Evolutionary conservation across 164 flowering plant genomes (phyloP).

Genomic region (Piper betle): DNA sequence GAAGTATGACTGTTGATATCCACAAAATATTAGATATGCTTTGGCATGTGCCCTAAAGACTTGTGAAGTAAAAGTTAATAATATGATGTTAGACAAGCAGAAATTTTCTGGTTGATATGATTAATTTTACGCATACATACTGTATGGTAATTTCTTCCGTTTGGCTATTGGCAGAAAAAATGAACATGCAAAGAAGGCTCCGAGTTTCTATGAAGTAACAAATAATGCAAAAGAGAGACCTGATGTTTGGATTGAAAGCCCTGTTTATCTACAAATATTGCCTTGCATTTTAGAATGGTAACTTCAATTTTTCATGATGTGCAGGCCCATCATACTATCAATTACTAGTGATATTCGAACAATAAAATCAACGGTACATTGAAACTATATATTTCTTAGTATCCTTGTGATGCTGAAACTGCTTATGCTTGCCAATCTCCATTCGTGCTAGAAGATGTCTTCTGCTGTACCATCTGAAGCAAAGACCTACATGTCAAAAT

Average conservation of each 20-base stretch:
- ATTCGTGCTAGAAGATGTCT: neutral
- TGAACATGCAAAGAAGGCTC: slow-evolving; percentile 79
- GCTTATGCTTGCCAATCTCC: too few relatives aligned
- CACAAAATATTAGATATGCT: too few relatives aligned
- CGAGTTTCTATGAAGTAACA: slow-evolving; percentile 81
- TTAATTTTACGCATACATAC: neutral
- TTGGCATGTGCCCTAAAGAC: neutral
- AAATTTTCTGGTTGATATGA: too few relatives aligned
- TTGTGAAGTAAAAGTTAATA: neutral
- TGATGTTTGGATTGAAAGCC: slow-evolving; percentile 98
- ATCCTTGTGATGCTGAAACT: neutral
- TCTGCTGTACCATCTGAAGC: too few relatives aligned
- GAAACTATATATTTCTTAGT: neutral
- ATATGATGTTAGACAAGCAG: neutral
- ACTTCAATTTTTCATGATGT: slow-evolving; percentile 5
- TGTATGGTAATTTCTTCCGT: neutral
- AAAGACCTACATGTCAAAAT: too few relatives aligned
- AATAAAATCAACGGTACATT: slow-evolving; percentile 65
- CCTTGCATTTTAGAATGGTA: neutral
- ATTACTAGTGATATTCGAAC: slow-evolving; percentile 94
- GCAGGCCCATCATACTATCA: slow-evolving; percentile 81
- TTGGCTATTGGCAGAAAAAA: slow-evolving; percentile 40
- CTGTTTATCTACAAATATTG: slow-evolving; percentile 8
- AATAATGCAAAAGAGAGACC: slow-evolving; percentile 94
- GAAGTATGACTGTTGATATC: too few relatives aligned